phyloP scores from a whole-genome alignment of 805 yeast species.

The Teunomyces stri region DNA sequence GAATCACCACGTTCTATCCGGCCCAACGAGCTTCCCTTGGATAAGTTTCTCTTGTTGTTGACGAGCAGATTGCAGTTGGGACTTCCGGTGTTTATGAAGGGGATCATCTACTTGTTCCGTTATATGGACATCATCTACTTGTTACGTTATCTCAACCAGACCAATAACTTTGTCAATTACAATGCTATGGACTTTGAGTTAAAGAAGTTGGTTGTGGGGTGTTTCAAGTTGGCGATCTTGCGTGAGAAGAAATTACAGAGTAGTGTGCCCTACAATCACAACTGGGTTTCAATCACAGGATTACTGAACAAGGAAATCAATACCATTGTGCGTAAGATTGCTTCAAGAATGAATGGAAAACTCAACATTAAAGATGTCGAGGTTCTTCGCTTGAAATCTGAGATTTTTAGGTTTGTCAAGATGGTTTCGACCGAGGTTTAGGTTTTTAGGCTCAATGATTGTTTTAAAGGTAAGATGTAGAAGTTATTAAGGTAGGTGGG shows the following conservation, averaged over 20 bases:
- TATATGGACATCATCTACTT: conserved; percentile 47
- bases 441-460: conserved; percentile 1
- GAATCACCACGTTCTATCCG: conserved; percentile 24
- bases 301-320: conserved; percentile 35
- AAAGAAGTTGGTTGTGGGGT: conserved; percentile 40
- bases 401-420: conserved; percentile 41
- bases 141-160: conserved; percentile 43
- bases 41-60: conserved; percentile 37
- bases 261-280: conserved; percentile 10
- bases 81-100: conserved; percentile 37
- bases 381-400: conserved; percentile 34
- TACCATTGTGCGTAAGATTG: conserved; percentile 32
- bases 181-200: conserved; percentile 44
- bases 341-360: conserved; percentile 41
- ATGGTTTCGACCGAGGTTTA: conserved; percentile 34
- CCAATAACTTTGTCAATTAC: conserved; percentile 43
- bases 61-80: conserved; percentile 36
- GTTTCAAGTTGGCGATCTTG: conserved; percentile 37
- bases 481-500: too few species aligned
- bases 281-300: conserved; percentile 40
- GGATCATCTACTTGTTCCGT: conserved; percentile 41
- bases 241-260: conserved; percentile 20
- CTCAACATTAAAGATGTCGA: conserved; percentile 37
- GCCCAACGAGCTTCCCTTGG: conserved; percentile 35
- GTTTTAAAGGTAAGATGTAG: too few species aligned